Base-by-base conservation (phyloP, 192 early-diverging fungal genomes). In the Coemansia sp. region DNA sequence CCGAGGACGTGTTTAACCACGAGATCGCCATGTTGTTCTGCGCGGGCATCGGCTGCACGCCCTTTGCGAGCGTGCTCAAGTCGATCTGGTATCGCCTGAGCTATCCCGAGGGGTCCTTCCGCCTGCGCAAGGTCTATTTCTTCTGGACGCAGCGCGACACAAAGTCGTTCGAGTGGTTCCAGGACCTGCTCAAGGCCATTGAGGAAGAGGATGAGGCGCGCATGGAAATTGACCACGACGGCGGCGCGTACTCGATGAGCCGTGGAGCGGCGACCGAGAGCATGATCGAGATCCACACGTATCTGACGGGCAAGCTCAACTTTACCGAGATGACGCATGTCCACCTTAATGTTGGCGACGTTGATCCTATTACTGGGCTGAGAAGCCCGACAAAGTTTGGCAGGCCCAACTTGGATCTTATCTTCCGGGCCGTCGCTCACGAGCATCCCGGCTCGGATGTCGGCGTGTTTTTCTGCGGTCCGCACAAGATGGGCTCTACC, bases 401-500 rank as follows among this genome's bases (percentile, higher is more conserved):
- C 9, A 74, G 93, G 0, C 93, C 93, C 0, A 90, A 90, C 69
- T 85, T 84, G 62, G 88, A 92, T 68, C 65, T 75, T 29, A 86
- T 93, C 56, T 92, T 94, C 78, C 65, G 82, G 16, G 82, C 75
- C 2, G 67, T 92, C 6, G 74, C 84, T 1, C 71, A 78, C 22
- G 81, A 70, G 25, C 89, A 93, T 55, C 89, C 85, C 6, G 84
- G 83, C 4, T 87, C 87, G 8, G 91, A 94, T 59, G 81, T 93
- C 36, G 93, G 93, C 10, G 91, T 93, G 23, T 92, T 94, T 55
- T 94, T 91, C 67, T 94, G 93, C 52, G 93, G 93, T 11, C 90
- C 90, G 11, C 88, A 87, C 55, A 85, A 85, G 22, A 63, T 94
- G 34, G 83, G 83, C 30, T 72, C 81, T 13, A 76, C 77, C 4